These are phyloP conservation scores for Phytophthora rubi DNA, from an alignment of 352 stramenopile genomes.

Conservation along the genomic window DNA sequence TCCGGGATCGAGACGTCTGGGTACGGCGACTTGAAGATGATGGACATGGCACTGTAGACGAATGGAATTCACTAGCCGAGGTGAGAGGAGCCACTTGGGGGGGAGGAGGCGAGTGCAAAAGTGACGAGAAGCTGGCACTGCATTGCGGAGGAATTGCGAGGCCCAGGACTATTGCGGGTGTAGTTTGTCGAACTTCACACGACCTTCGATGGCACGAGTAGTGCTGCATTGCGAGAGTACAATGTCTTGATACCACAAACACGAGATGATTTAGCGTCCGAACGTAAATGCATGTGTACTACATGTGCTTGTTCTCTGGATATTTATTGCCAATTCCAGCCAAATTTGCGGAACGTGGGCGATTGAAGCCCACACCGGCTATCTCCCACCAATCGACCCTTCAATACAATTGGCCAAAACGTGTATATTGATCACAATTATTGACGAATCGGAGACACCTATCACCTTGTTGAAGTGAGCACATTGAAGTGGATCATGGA, in stretches of 20 bases:
- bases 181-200: background rate
- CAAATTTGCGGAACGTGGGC: too few species aligned
- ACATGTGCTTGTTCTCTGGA: too few species aligned
- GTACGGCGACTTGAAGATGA: conserved; percentile 54
- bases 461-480: too few species aligned
- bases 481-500: too few species aligned
- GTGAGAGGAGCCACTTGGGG: background rate
- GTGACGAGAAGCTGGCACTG: conserved; percentile 6
- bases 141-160: background rate
- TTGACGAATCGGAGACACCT: too few species aligned
- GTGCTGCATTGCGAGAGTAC: background rate
- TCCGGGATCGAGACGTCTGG: conserved; percentile 31
- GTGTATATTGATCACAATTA: too few species aligned
- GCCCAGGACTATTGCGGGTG: background rate
- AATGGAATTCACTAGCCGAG: conserved; percentile 4
- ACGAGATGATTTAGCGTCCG: background rate
- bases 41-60: conserved; percentile 23
- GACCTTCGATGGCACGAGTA: background rate
- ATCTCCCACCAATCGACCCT: too few species aligned
- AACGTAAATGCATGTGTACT: background rate
- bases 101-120: conserved; percentile 25
- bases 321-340: too few species aligned
- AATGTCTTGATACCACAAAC: background rate
- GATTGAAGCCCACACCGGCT: too few species aligned
- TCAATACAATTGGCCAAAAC: too few species aligned